These are phyloP conservation scores for Brassica napus DNA, from an alignment of 345 rosid genomes.

Conservation along the genomic window DNA sequence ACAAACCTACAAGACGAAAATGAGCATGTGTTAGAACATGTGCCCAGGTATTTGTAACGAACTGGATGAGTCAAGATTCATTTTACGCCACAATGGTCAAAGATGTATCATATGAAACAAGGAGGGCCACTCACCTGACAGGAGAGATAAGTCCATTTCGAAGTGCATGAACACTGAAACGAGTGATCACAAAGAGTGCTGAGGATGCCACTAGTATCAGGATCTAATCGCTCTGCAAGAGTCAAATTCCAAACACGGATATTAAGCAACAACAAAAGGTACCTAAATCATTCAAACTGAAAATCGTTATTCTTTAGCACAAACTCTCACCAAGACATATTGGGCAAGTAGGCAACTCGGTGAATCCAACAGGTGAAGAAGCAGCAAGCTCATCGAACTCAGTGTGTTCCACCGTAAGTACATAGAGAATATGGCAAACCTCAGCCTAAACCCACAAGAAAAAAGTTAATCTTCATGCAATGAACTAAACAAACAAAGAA, in stretches of 20 bases:
- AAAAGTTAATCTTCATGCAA: not conserved
- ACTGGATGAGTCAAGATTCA: not conserved
- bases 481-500: not conserved
- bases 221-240: conserved; percentile 79
- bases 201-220: conserved; percentile 84
- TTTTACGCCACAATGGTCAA: not conserved
- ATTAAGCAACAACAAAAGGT: not conserved
- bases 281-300: not conserved
- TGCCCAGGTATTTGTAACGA: not conserved
- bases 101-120: not conserved
- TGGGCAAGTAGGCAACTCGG: conserved; percentile 87
- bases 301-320: not conserved
- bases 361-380: conserved; percentile 63
- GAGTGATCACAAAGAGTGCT: conserved; percentile 94
- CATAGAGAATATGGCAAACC: conserved; percentile 73
- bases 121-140: conserved; percentile 63
- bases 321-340: conserved; percentile 75
- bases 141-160: conserved; percentile 91
- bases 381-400: conserved; percentile 68
- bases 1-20: conserved; percentile 59
- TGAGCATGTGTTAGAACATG: conserved; percentile 7
- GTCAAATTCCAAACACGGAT: not conserved
- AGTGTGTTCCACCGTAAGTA: conserved; percentile 62
- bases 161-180: conserved; percentile 87
- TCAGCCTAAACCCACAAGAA: conserved; percentile 60